A percentile compares a stretch with the other conserved stretches of the same genome.
Conservation (phyloP, 1,284 basidiomycete genomes). For the Irpex lacteus region DNA sequence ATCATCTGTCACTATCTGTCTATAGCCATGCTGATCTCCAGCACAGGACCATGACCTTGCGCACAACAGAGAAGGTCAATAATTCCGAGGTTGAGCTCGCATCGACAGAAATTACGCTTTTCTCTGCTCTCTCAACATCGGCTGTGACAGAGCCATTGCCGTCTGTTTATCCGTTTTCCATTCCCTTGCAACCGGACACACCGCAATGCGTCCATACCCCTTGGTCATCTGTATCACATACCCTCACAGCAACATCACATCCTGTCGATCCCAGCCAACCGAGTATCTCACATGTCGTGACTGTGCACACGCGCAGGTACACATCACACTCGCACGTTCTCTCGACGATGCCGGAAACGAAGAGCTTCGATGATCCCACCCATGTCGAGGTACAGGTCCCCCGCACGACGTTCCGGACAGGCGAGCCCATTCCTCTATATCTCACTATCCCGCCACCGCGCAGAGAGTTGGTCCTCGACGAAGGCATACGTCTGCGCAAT, state of each 20-base stretch:
- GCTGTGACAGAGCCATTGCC: constrained; percentile 38
- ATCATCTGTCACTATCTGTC: constrained; percentile 6
- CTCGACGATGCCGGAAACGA: constrained; percentile 54
- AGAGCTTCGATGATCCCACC: constrained; percentile 58
- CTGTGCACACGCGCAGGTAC: constrained; percentile 72
- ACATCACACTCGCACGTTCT: constrained; percentile 58
- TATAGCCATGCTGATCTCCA: constrained; percentile 4
- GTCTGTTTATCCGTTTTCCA: constrained; percentile 69
- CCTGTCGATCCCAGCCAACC: constrained; percentile 41
- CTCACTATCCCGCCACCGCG: constrained; percentile 71
- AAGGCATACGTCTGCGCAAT: constrained; percentile 69
- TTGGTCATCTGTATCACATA: constrained; percentile 64
- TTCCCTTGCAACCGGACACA: constrained; percentile 69
- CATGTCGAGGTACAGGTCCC: constrained; percentile 68
- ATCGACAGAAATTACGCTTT: constrained; percentile 50
- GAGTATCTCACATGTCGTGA: constrained; percentile 51
- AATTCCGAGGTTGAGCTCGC: constrained; percentile 64
- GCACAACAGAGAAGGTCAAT: constrained; percentile 62
- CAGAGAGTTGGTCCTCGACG: constrained; percentile 59
- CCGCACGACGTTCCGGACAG: constrained; percentile 61
- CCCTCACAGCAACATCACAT: constrained; percentile 61
- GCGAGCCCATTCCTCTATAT: constrained; percentile 73
- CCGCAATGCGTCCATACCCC: constrained; percentile 75
- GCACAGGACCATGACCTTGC: constrained; percentile 58
- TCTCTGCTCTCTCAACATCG: constrained; percentile 34